These are phyloP conservation scores for Glonium stellatum DNA, from an alignment of 495 filamentous ascomycete genomes.

Conservation along the genomic window DNA sequence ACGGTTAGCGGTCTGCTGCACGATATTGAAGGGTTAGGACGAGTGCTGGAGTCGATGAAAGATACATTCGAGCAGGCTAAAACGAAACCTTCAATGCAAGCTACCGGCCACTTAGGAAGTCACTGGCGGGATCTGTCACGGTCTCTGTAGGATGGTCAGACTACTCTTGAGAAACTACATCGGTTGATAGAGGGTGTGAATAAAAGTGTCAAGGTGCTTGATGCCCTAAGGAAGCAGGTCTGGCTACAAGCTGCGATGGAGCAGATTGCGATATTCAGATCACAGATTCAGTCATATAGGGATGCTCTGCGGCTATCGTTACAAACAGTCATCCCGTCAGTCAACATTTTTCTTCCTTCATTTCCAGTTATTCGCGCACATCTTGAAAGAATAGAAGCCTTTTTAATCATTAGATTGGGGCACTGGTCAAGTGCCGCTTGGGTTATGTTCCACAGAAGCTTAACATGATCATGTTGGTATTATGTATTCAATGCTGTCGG, in stretches of 20 bases:
- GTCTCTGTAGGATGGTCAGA: slow-evolving; percentile 13
- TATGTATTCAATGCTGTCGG: no score
- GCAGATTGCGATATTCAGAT: slow-evolving; percentile 7
- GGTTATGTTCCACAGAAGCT: no score
- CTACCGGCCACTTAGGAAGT: slow-evolving; percentile 19
- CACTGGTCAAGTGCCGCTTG: no score
- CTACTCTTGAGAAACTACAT: slow-evolving; percentile 10
- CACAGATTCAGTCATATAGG: slow-evolving; percentile 18
- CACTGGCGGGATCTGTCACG: slow-evolving; percentile 17
- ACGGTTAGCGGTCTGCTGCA: slow-evolving; percentile 12
- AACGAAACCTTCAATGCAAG: slow-evolving; percentile 2
- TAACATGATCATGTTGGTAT: no score
- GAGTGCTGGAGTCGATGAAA: slow-evolving; percentile 19
- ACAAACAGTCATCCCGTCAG: slow-evolving; percentile 23
- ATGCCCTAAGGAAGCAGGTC: slow-evolving; percentile 19
- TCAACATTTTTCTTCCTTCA: background rate
- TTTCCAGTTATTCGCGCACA: no score
- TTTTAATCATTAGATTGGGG: no score
- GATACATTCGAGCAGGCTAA: slow-evolving; percentile 16
- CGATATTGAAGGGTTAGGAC: slow-evolving; percentile 21
- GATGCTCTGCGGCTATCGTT: slow-evolving; percentile 16
- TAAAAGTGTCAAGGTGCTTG: slow-evolving; percentile 10
- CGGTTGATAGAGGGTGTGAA: slow-evolving; percentile 8
- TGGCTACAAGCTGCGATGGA: slow-evolving; percentile 17
- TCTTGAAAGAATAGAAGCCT: no score